Evolutionary conservation across 805 yeast genomes (phyloP).

Genomic region (Saccharomycopsis olivae): DNA sequence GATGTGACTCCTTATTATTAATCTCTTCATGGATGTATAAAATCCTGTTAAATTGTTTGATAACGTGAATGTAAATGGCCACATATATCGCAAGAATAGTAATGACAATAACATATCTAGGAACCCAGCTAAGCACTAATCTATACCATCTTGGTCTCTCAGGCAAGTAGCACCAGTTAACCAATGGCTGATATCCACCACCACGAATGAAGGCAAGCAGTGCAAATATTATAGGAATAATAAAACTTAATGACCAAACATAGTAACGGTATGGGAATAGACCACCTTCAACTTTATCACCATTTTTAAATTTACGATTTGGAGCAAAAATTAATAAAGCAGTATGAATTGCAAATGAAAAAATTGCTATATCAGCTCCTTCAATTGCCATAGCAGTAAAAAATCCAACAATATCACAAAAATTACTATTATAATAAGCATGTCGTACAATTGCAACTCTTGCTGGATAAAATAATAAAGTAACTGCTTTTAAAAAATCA

Average conservation of each 20-base stretch:
- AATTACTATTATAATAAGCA: conserved; percentile 36
- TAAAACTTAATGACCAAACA: conserved; percentile 47
- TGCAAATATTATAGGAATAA: conserved; percentile 60
- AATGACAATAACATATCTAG: conserved; percentile 58
- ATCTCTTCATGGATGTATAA: conserved; percentile 28
- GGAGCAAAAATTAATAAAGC: conserved; percentile 64
- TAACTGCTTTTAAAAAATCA: conserved; percentile 65
- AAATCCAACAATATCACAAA: conserved; percentile 66
- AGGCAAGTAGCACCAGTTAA: conserved; percentile 76
- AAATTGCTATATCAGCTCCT: conserved; percentile 78
- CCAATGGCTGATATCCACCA: conserved; percentile 49
- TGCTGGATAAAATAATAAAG: conserved; percentile 59
- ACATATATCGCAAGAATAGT: conserved; percentile 54
- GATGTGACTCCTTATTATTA: conserved; percentile 16
- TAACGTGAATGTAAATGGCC: conserved; percentile 63
- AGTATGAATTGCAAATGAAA: conserved; percentile 76
- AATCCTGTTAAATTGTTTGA: conserved; percentile 45
- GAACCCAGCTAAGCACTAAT: conserved; percentile 69
- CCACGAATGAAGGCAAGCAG: conserved; percentile 54
- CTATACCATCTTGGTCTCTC: conserved; percentile 64
- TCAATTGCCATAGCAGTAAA: conserved; percentile 72
- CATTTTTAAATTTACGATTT: conserved; percentile 31
- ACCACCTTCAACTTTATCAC: conserved; percentile 58
- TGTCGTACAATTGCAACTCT: conserved; percentile 34
- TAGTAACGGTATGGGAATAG: conserved; percentile 45